Conservation (phyloP, 495 filamentous ascomycete species). For the Lentithecium fluviatile region DNA sequence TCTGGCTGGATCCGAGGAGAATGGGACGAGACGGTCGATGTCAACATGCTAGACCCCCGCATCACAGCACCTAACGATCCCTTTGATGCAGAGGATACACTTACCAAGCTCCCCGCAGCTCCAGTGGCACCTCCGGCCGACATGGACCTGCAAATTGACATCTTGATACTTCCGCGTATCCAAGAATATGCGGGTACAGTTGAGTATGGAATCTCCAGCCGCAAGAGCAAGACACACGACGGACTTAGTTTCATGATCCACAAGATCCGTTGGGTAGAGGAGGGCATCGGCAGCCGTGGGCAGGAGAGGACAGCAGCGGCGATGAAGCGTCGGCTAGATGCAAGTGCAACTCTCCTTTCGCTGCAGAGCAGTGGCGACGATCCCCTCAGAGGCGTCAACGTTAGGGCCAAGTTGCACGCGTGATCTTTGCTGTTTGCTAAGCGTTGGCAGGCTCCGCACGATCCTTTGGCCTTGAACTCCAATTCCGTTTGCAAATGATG, state of each 20-base stretch:
- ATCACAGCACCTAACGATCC: constrained; percentile 44
- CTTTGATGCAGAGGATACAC: constrained; percentile 40
- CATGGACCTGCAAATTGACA: constrained; percentile 77
- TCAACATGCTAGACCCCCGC: constrained; percentile 65
- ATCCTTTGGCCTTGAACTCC: neutral
- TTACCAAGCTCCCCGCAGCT: constrained; percentile 48
- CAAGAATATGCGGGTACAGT: constrained; percentile 71
- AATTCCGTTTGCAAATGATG: neutral
- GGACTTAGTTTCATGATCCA: constrained; percentile 86
- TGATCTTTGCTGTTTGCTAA: constrained; percentile 1
- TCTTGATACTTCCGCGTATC: constrained; percentile 77
- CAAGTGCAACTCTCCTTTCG: constrained; percentile 22
- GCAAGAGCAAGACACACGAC: constrained; percentile 75
- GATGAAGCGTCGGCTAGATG: constrained; percentile 58
- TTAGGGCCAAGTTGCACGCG: constrained; percentile 29
- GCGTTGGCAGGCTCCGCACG: neutral
- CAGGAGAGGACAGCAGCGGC: constrained; percentile 64
- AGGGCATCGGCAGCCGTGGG: constrained; percentile 57
- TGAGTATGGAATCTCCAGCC: constrained; percentile 74
- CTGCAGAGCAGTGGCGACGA: constrained; percentile 29
- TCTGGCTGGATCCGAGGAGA: constrained; percentile 87
- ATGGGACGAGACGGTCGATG: constrained; percentile 73
- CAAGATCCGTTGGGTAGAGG: constrained; percentile 78
- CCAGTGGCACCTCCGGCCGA: constrained; percentile 56
- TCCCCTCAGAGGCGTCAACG: constrained; percentile 20